phyloP scores from a whole-genome alignment of 305 asterid species.

The Fraxinus baroniana region DNA sequence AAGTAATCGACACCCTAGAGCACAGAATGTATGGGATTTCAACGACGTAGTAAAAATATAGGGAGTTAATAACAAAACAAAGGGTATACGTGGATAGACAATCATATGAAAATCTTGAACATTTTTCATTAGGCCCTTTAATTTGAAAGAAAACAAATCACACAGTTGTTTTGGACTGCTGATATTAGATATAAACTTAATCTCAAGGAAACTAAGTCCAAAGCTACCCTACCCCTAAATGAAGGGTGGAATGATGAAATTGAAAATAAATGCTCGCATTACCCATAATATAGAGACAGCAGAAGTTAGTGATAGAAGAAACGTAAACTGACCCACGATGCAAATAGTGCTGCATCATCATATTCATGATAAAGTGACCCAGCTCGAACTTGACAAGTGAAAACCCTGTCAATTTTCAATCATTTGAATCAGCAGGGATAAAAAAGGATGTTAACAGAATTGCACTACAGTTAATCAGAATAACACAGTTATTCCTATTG shows the following conservation, averaged over 20 bases:
- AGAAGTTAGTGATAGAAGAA: slow-evolving; percentile 1
- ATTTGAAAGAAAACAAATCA: background rate
- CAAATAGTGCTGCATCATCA: slow-evolving; percentile 77
- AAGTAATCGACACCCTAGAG: slow-evolving; percentile 80
- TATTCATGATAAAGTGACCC: slow-evolving; percentile 85
- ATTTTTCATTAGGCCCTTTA: background rate
- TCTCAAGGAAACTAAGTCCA: background rate
- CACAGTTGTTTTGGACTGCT: background rate
- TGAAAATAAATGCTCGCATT: background rate
- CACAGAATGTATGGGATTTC: slow-evolving; percentile 13
- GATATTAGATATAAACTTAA: background rate
- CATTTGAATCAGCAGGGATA: slow-evolving; percentile 15
- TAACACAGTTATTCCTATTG: background rate
- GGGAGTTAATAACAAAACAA: slow-evolving; percentile 6
- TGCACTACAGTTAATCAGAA: background rate
- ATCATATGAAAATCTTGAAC: slow-evolving; percentile 2
- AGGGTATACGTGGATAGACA: background rate
- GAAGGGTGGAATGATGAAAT: background rate
- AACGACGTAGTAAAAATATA: background rate
- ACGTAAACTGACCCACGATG: slow-evolving; percentile 80
- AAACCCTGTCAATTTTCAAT: slow-evolving; percentile 45
- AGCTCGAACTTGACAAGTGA: slow-evolving; percentile 89
- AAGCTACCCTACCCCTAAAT: background rate
- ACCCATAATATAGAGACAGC: background rate
- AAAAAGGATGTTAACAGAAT: background rate